A percentile compares a stretch with the other conserved stretches of the same genome.
Evolutionary conservation across 441 rosid genomes (phyloP).

Genomic region (Bruguiera hainesii): DNA sequence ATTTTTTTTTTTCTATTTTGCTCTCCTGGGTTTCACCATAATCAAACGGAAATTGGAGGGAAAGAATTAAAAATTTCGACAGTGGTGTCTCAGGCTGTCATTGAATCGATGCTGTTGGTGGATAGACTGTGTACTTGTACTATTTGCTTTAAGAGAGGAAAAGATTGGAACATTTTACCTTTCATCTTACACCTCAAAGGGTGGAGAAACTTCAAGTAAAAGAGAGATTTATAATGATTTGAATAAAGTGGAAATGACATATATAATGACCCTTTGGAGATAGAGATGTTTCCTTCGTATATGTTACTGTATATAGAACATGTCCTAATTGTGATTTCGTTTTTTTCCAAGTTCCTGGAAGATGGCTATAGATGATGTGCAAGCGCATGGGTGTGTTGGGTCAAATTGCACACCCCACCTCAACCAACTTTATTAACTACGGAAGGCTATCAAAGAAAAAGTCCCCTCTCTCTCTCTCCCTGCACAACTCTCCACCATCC

Average conservation of each 20-base stretch:
- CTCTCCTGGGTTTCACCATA: too few relatives aligned
- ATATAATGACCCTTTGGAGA: conserved; percentile 12
- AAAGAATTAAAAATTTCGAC: background rate
- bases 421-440: conserved; percentile 27
- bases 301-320: background rate
- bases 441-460: conserved; percentile 9
- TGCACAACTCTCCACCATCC: conserved; percentile 6
- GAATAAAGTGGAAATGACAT: conserved; percentile 27
- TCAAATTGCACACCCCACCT: conserved; percentile 28
- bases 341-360: background rate
- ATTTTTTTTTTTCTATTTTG: too few relatives aligned
- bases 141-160: conserved; percentile 13
- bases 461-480: background rate
- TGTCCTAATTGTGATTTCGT: background rate
- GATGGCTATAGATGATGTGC: conserved; percentile 7
- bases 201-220: conserved; percentile 25
- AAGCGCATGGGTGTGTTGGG: conserved; percentile 27
- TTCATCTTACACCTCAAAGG: background rate
- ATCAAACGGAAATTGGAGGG: background rate
- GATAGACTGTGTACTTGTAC: conserved; percentile 2
- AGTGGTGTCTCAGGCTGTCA: background rate
- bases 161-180: conserved; percentile 18
- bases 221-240: conserved; percentile 22
- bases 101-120: conserved; percentile 4
- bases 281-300: conserved; percentile 18